Evolutionary conservation across 257 asterid genomes (phyloP), one percentile per base, ranked within the genome.

Genomic region (Ballota nigra): DNA sequence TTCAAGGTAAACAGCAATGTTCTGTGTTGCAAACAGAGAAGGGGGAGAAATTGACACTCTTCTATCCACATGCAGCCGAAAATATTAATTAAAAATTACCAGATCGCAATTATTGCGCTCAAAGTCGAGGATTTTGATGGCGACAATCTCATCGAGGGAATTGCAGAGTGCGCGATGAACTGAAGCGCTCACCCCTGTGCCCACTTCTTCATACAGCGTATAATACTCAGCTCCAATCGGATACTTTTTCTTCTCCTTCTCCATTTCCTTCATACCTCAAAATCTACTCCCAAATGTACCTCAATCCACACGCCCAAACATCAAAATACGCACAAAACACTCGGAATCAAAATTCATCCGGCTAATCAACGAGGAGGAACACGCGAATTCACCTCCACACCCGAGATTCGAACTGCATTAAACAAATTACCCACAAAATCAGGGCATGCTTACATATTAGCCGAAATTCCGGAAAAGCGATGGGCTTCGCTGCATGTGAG

Each of bases 191-290:
- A 77, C 98, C n/a, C 97, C 98, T 1, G 81, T 87, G 15, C 98
- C 98, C 12, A 93, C 89, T 84, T 87, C 97, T 84, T 93, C 98
- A 64, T 52, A 86, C 77, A 89, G 67, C 6, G 87, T 79, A 72
- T 93, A 93, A 77, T 86, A 79, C 79, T 91, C 96, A 36, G 92
- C 92, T 49, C 98, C 96, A 34, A 93, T 89, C n/a, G 97, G 98
- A 76, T 90, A 93, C 86, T 86, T 88, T 85, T 83, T 91, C 84
- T 77, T 88, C 77, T 92, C 98, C 91, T 80, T 87, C 56, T 68
- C 87, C 87, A 83, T 84, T 51, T 16, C 52, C 41, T 64, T 40
- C 65, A 23, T 47, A 26, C 47, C 63, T 74, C 68, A n/a, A n/a
- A 76, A 73, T 33, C 23, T 4, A 38, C 67, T 15, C n/a, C 56